phyloP scores from a whole-genome alignment of 2,329 filamentous ascomycete genomes.

The Colletotrichum sp. region DNA sequence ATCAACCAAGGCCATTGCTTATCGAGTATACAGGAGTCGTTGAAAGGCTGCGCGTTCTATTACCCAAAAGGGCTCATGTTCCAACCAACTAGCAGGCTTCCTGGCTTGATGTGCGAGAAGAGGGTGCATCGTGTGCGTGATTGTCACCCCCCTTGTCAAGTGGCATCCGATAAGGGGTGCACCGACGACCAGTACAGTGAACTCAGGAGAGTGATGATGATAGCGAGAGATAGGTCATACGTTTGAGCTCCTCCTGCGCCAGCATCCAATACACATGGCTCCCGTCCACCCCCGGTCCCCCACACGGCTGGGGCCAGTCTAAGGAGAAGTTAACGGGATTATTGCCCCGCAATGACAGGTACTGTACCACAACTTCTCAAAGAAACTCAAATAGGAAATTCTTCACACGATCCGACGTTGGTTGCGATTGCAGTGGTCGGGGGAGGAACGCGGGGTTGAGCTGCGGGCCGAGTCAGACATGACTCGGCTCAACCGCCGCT shows the following conservation, averaged over 20 bases:
- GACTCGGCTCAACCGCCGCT: neutral
- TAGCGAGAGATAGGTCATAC: neutral
- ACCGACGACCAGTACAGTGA: neutral
- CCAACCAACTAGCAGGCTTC: neutral
- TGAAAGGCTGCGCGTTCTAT: neutral
- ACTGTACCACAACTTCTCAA: neutral
- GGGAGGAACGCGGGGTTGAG: neutral
- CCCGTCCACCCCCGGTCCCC: too few relatives aligned
- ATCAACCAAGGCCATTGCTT: neutral
- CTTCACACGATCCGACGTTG: neutral
- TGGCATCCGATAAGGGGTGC: neutral
- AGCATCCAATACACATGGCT: neutral
- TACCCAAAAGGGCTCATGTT: neutral
- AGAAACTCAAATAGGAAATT: neutral
- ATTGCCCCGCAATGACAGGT: neutral
- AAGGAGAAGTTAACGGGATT: neutral
- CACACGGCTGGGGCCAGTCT: too few relatives aligned
- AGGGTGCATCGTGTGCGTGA: neutral
- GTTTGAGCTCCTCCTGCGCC: neutral
- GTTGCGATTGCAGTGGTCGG: neutral
- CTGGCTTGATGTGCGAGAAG: neutral
- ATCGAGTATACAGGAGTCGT: fast-evolving
- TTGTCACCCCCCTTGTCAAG: neutral
- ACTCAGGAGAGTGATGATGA: fast-evolving
- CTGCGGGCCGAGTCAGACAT: neutral